Evolutionary conservation across 139 green algal species (phyloP).

Genomic region (Coccomyxa sp.): DNA sequence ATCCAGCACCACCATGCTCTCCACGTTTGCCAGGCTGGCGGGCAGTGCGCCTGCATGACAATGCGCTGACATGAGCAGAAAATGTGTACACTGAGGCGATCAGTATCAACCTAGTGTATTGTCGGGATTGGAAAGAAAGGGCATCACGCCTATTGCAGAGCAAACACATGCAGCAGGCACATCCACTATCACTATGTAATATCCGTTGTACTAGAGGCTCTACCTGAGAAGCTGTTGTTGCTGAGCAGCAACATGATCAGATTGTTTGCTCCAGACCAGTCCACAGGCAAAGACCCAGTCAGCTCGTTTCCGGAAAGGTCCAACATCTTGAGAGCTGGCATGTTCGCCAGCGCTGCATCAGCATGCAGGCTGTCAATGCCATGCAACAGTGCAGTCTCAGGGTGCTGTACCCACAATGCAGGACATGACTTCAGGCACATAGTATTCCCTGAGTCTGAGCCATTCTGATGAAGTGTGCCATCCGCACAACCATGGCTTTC

Average conservation of each 20-base stretch:
- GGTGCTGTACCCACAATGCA: too few relatives aligned
- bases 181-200: not conserved
- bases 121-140: too few relatives aligned
- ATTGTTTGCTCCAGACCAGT: not conserved
- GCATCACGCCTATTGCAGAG: too few relatives aligned
- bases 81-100: too few relatives aligned
- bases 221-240: conserved; percentile 1
- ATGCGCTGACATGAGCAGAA: too few relatives aligned
- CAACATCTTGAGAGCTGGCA: not conserved
- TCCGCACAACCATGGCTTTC: too few relatives aligned
- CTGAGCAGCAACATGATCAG: not conserved
- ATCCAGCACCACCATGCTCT: not conserved
- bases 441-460: too few relatives aligned
- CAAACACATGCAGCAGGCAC: too few relatives aligned
- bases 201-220: not conserved
- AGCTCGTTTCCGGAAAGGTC: not conserved
- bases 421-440: too few relatives aligned
- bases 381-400: not conserved
- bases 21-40: not conserved
- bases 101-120: too few relatives aligned
- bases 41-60: not conserved
- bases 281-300: not conserved
- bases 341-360: not conserved
- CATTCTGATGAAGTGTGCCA: too few relatives aligned
- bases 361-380: not conserved